Evolutionary conservation across 495 filamentous ascomycete genomes (phyloP).

Genomic region (Trichoderma erinaceum): DNA sequence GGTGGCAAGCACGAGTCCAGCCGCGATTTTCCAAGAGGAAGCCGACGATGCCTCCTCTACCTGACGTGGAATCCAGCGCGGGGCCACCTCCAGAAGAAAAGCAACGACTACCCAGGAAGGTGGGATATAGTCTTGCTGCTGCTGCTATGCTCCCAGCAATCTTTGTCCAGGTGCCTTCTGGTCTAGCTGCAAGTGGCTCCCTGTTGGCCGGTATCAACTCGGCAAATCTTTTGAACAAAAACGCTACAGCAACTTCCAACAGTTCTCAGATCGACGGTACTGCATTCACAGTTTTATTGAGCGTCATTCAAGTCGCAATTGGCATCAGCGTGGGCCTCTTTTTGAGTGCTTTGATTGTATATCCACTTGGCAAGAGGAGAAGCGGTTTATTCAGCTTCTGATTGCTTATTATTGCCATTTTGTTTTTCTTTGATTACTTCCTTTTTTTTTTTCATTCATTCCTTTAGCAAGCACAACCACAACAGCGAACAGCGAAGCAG

Average conservation of each 20-base stretch:
- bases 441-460: neutral
- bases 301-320: conserved; percentile 87
- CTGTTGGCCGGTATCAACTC: conserved; percentile 78
- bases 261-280: conserved; percentile 46
- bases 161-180: conserved; percentile 89
- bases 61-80: conserved; percentile 16
- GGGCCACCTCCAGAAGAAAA: conserved; percentile 16
- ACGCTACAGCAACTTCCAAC: conserved; percentile 1
- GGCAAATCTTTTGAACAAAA: conserved; percentile 60
- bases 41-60: neutral
- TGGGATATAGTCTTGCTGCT: conserved; percentile 73
- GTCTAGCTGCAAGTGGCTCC: conserved; percentile 76
- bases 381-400: conserved; percentile 87
- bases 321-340: conserved; percentile 90
- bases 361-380: conserved; percentile 85
- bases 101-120: conserved; percentile 20
- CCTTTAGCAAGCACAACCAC: neutral
- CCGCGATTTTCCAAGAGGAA: conserved; percentile 18
- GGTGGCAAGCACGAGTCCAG: conserved; percentile 26
- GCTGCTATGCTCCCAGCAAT: conserved; percentile 88
- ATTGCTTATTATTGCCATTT: conserved; percentile 16
- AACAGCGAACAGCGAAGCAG: too few species aligned
- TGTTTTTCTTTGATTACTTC: neutral
- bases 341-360: conserved; percentile 76
- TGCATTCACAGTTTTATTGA: conserved; percentile 78